Base-by-base conservation (phyloP, 139 green algal species). In the Nannochloris sp. region DNA sequence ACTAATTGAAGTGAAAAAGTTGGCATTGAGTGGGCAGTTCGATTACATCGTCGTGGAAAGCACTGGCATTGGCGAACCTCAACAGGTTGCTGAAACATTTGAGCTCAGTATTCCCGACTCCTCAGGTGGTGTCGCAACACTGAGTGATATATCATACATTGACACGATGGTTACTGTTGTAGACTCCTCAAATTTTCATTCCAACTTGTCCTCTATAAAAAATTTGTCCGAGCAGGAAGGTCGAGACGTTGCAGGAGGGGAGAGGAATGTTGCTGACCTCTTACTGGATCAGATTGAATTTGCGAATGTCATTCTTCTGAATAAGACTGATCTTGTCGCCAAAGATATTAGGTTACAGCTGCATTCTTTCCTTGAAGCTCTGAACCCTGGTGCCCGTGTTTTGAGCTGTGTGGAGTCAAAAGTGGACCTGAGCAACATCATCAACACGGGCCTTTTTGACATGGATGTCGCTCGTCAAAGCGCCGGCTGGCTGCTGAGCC, bases 281-380 rank as follows among this genome's bases (percentile, higher is more conserved):
- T 53, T 93, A 45, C 57, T 90, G 57, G 79, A 89, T 43, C 80
- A 88, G 78, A 75, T 91, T 12, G 85, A 92, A 71, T 87, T 84
- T 74, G 87, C 87, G 14, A 76, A 94, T 63, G 82, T 94, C 16
- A 78, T 95, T 16, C 17, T 91, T 43, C 75, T 95, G 4, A 93
- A 90, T 72, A 94, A 94, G 69, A 69, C 25, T 17, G 76, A 87
- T 23, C 44, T 84, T 43, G 62, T 82, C 9, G 1, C 10, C 1
- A 2, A 20, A 2, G 49, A 63, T 29, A 53, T 62, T 40, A 17
- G n/a, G 11, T 9, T n/a, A 17, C 14, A 45, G 0, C 28, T 85
- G 16, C 29, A 76, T 55, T 61, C 57, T 2, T 56, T 80, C 28
- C 63, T 89, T 28, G 40, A 45, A 2, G 53, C 28, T 5, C 66